A percentile compares a stretch with the other conserved stretches of the same genome.
These are phyloP conservation scores for Thinopyrum elongatum DNA, from an alignment of 176 grass and related monocot species.

Conservation along the genomic window DNA sequence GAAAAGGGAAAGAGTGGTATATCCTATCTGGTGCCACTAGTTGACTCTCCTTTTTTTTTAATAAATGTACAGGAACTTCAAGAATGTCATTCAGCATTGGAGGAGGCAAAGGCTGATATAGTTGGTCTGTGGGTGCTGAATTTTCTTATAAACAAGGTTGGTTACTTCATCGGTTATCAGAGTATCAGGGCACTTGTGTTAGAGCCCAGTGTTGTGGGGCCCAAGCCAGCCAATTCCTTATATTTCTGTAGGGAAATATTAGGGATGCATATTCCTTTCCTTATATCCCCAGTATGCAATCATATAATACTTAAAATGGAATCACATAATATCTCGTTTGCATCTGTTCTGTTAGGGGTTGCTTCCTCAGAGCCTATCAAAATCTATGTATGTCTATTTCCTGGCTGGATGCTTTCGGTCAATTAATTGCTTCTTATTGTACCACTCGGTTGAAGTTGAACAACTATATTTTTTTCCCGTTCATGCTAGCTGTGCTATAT, in stretches of 20 bases:
- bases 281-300: not conserved
- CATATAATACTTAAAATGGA: not conserved
- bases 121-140: conserved; percentile 95
- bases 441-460: not conserved
- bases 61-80: conserved; percentile 74
- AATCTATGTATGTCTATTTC: conserved; percentile 95
- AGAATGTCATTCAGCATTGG: conserved; percentile 79
- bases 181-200: not conserved
- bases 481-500: not conserved
- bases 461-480: not conserved
- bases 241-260: not conserved
- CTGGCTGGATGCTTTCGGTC: conserved; percentile 88
- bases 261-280: not conserved
- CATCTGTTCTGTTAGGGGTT: conserved; percentile 48
- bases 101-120: conserved; percentile 99
- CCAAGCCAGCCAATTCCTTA: not conserved
- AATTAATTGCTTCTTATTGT: conserved; percentile 19
- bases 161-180: conserved; percentile 18
- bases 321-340: not conserved
- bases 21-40: conserved; percentile 1
- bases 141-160: conserved; percentile 84
- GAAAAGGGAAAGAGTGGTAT: not conserved
- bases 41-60: not conserved
- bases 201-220: not conserved
- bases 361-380: conserved; percentile 72